A percentile compares a stretch with the other conserved stretches of the same genome.
phyloP scores from a whole-genome alignment of 1,139 yeast species.

The Pichia sp. region DNA sequence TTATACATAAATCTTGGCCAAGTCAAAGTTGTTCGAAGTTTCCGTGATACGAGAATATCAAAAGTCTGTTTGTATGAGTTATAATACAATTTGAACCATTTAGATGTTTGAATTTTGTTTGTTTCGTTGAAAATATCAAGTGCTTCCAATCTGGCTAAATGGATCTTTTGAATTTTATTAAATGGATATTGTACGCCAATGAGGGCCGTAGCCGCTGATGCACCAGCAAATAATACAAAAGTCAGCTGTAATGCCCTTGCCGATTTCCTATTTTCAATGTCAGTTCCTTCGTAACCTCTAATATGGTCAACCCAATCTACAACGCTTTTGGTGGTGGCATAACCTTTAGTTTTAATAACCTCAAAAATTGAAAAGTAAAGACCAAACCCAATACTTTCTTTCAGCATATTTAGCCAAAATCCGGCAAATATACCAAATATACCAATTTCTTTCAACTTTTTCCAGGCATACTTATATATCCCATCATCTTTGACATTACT shows the following conservation, averaged over 20 bases:
- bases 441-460: conserved; percentile 67
- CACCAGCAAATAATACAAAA: conserved; percentile 80
- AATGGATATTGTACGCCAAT: conserved; percentile 80
- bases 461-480: conserved; percentile 67
- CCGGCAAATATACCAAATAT: conserved; percentile 87
- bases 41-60: conserved; percentile 46
- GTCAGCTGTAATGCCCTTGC: conserved; percentile 48
- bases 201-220: conserved; percentile 72
- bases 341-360: conserved; percentile 63
- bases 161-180: conserved; percentile 70
- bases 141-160: conserved; percentile 71
- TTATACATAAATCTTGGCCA: conserved; percentile 67
- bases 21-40: conserved; percentile 42
- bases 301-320: conserved; percentile 17
- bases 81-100: conserved; percentile 46
- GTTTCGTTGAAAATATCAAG: conserved; percentile 58
- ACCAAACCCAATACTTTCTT: conserved; percentile 84
- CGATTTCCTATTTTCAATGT: conserved; percentile 33
- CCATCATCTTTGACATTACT: conserved; percentile 42
- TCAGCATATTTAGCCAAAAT: conserved; percentile 61
- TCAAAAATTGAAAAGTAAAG: conserved; percentile 81
- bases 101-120: conserved; percentile 21
- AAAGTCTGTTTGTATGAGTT: conserved; percentile 70
- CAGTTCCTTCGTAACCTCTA: conserved; percentile 24
- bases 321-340: conserved; percentile 35